phyloP scores from a whole-genome alignment of 1,284 basidiomycete species.

The Ceratobasidium sp. region DNA sequence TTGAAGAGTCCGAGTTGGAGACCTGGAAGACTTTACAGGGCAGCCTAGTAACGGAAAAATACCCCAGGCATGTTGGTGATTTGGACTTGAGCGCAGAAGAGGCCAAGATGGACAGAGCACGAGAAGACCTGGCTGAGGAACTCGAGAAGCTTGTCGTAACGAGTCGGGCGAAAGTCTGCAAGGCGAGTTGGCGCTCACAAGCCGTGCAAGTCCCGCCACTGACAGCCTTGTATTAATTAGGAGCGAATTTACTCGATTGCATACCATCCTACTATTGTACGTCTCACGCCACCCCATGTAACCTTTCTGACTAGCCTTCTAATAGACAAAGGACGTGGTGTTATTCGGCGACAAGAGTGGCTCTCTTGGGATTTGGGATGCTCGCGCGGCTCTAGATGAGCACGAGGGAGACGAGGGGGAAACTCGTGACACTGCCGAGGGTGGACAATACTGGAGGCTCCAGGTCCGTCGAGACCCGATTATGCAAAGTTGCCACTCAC shows the following conservation, averaged over 20 bases:
- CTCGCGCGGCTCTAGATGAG: conserved; percentile 71
- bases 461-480: conserved; percentile 84
- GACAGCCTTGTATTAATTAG: conserved; percentile 57
- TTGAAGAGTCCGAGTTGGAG: conserved; percentile 60
- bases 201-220: not conserved
- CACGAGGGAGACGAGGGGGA: conserved; percentile 65
- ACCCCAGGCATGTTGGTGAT: conserved; percentile 58
- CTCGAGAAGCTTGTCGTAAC: conserved; percentile 68
- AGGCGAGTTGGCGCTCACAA: not conserved
- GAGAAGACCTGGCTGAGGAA: conserved; percentile 62
- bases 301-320: not conserved
- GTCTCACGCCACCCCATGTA: not conserved
- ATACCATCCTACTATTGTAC: conserved; percentile 74
- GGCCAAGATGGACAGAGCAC: conserved; percentile 56
- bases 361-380: conserved; percentile 83
- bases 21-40: conserved; percentile 61
- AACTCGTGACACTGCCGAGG: conserved; percentile 64
- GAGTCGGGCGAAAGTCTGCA: conserved; percentile 73
- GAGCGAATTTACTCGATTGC: conserved; percentile 76
- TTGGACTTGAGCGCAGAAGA: conserved; percentile 56
- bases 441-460: conserved; percentile 80
- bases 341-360: conserved; percentile 87
- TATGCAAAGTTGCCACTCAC: conserved; percentile 77
- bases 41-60: conserved; percentile 54
- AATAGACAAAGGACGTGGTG: conserved; percentile 73